Conservation (phyloP, 2,329 filamentous ascomycete species). For the Aspergillus sp. region DNA sequence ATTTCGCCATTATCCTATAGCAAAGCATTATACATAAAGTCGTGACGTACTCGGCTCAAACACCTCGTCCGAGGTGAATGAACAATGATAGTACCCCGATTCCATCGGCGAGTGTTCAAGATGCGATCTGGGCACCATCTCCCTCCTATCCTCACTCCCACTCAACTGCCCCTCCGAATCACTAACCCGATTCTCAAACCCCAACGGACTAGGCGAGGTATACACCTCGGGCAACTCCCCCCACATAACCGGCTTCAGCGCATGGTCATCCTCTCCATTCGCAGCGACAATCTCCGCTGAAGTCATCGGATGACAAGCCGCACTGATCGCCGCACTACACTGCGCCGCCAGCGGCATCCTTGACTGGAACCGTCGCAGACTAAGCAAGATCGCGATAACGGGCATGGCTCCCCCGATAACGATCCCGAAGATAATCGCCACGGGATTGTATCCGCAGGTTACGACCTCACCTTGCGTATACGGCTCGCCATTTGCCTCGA, state of each 20-base stretch:
- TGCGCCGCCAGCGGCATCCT: slow-evolving; percentile 33
- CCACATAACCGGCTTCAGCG: not conserved
- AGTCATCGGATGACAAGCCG: not conserved
- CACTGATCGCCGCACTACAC: not conserved
- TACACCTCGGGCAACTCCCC: not conserved
- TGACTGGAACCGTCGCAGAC: slow-evolving; percentile 23
- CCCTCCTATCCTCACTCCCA: not conserved
- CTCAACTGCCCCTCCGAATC: not conserved
- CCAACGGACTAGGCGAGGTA: not conserved
- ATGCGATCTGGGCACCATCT: not conserved
- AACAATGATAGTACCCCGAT: not conserved
- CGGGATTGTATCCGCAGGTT: not conserved
- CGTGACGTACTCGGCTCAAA: not conserved
- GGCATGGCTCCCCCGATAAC: not conserved
- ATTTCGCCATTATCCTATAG: no score
- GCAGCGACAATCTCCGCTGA: no score
- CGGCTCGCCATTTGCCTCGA: not conserved
- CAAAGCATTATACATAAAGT: not conserved
- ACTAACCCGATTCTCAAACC: not conserved
- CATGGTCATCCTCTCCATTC: not conserved
- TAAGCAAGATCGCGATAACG: not conserved
- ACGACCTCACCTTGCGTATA: not conserved
- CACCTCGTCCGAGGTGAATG: not conserved
- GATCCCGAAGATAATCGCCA: not conserved
- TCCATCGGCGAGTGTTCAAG: not conserved